Base-by-base conservation (phyloP, 768 basidiomycete species). In the Hygrophorus pudorinus region DNA sequence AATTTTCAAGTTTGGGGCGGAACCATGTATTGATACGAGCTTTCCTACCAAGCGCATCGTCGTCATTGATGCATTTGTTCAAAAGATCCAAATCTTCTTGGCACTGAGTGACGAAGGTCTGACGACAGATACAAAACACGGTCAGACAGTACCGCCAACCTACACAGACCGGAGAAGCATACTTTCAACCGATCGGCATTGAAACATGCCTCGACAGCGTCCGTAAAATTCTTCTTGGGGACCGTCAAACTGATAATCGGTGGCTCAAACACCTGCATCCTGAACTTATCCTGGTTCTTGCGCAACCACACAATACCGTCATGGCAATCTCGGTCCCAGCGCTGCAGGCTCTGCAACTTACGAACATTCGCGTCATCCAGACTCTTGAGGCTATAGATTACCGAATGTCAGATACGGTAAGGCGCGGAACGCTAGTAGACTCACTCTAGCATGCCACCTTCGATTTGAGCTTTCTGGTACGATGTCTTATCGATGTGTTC, bases 41-140 rank as follows among this genome's bases (percentile, higher is more conserved):
- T 48, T 62, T 70, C 51, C 69, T 63, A 27, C 76, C 81, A 10
- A 73, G 60, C 4, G 68, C 76, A 37, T 72, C 63, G 0, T 1
- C 66, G 60, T 90, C 87, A 51, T 83, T 84, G 53, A 86, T 71
- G 30, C 77, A 65, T 9, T 62, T 59, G 49, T 87, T 85, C 35
- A 98, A 66, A 1, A 70, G 62, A 47, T 81, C 66, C 41, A 86
- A 86, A 55, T 99, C 94, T 45, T 85, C 82, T 47, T 80, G 72
- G 51, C 78, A 81, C 58, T 91, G 87, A 13, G 80, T 76, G 5
- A 99, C 79, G 59, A 99, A 85, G 0, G 80, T 87, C 92, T 94
- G 51, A 16, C 24, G 24, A 24, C 24, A 38, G 34, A n/a, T 5
- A 20, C 11, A 38, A 35, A 12, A 13, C 11, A 48, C 18, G 14